Conservation (phyloP, 208 protist species). For the Wallacemonas sp. region DNA sequence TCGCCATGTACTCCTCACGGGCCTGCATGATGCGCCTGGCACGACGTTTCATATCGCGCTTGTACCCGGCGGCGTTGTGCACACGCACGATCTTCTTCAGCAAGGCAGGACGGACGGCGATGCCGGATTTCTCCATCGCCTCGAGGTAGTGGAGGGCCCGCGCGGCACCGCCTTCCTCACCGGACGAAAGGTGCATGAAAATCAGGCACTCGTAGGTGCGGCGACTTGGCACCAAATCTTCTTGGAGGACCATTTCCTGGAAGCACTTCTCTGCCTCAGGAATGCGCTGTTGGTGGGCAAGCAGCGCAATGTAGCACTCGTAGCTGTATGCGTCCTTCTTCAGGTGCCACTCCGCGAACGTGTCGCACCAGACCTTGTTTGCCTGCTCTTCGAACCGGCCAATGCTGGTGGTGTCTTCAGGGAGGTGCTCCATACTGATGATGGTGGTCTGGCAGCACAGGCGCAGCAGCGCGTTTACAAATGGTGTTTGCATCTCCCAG, state of each 20-base stretch:
- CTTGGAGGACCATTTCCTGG: conserved; percentile 83
- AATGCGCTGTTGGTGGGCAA: conserved; percentile 87
- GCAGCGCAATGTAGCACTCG: conserved; percentile 88
- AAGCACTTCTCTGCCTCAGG: conserved; percentile 88
- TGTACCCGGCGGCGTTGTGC: conserved; percentile 86
- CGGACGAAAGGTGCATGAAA: conserved; percentile 91
- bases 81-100: conserved; percentile 89
- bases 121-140: conserved; percentile 79
- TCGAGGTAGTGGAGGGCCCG: conserved; percentile 86
- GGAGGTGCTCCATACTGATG: conserved; percentile 73
- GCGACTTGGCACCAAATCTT: conserved; percentile 70
- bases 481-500: conserved; percentile 73
- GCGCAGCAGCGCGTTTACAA: conserved; percentile 84
- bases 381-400: conserved; percentile 80
- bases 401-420: conserved; percentile 46
- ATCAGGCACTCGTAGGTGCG: conserved; percentile 89
- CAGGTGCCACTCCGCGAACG: conserved; percentile 83
- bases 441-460: conserved; percentile 85
- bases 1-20: conserved; percentile 78
- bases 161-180: conserved; percentile 88
- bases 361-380: conserved; percentile 75
- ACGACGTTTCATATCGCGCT: conserved; percentile 92
- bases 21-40: conserved; percentile 92
- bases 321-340: conserved; percentile 86
- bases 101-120: conserved; percentile 71